These are phyloP conservation scores for Myxozyma monticola DNA, from an alignment of 805 yeast genomes.

Conservation along the genomic window DNA sequence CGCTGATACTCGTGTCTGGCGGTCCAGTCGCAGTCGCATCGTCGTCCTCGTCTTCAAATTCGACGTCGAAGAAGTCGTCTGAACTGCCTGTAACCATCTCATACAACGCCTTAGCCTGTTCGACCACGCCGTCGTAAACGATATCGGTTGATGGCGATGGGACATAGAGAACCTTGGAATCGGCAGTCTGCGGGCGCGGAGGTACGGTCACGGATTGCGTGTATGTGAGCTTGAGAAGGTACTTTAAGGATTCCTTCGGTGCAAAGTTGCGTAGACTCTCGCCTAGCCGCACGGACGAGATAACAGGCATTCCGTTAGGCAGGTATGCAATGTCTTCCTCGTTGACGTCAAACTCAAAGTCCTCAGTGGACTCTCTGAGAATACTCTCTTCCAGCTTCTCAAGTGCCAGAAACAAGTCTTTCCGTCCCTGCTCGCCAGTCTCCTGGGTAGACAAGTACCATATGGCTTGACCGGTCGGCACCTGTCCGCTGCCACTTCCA, in stretches of 20 bases:
- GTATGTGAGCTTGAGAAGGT: slow-evolving; percentile 26
- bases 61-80: slow-evolving; percentile 94
- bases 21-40: slow-evolving; percentile 34
- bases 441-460: slow-evolving; percentile 88
- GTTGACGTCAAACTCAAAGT: slow-evolving; percentile 53
- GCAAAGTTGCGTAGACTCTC: slow-evolving; percentile 81
- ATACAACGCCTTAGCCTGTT: slow-evolving; percentile 75
- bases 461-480: slow-evolving; percentile 81
- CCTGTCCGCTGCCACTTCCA: slow-evolving; percentile 84
- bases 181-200: background rate
- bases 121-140: slow-evolving; percentile 85
- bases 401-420: slow-evolving; percentile 78
- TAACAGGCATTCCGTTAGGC: slow-evolving; percentile 64
- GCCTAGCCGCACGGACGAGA: slow-evolving; percentile 82
- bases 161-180: slow-evolving; percentile 38
- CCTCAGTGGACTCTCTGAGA: slow-evolving; percentile 71
- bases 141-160: slow-evolving; percentile 81
- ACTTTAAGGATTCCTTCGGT: slow-evolving; percentile 49
- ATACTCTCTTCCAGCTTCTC: slow-evolving; percentile 76
- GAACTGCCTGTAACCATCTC: slow-evolving; percentile 83
- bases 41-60: slow-evolving; percentile 92
- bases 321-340: slow-evolving; percentile 56
- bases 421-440: slow-evolving; percentile 61
- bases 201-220: slow-evolving; percentile 23
- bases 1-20: slow-evolving; percentile 11